Base-by-base conservation (phyloP, 2,329 filamentous ascomycete species). In the Torrubiellomyces zombiae region DNA sequence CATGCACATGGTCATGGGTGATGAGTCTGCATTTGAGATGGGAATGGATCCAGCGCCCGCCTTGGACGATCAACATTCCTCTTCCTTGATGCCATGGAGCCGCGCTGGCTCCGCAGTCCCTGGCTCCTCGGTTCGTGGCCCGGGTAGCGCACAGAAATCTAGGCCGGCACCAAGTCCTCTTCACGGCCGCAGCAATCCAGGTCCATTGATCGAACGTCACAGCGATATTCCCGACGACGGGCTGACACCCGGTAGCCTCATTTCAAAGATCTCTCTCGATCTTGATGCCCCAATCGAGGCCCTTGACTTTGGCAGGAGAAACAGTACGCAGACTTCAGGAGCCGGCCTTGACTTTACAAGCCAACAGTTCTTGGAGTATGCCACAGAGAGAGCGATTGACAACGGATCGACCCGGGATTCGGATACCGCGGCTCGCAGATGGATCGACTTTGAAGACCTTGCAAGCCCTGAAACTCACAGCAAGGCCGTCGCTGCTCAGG, bases 401-500 rank as follows among this genome's bases (percentile, higher is more conserved):
- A 47, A 39, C 14, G 50, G 48, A 9, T 37, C 36, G 11, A 39
- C 43, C 15, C 39, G 44, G n/a, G 40, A 44, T 13, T 33, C 40
- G n/a, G 47, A 51, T 16, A 34, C 32, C n/a, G 38, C 44, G 5
- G 32, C 35, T 20, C 45, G 50, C 8, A 47, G 41, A 10, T 68
- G 59, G 49, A 55, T 89, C 20, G 53, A 61, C 0, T 91, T 94
- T 40, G 67, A 75, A 22, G 55, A 69, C 24, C 51, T 93, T 7
- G 67, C 89, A 21, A 58, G 67, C n/a, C 63, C 69, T 0, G 41
- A 42, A 7, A 49, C 56, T 23, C 51, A 55, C 20, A 68, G 65
- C 16, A 61, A 56, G 18, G 53, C 67, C 16, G 70, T 81, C 9
- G 78, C 75, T 7, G 72, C 77, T 3, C 77, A 83, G 44, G 80